These are phyloP conservation scores for Lactifluus rugatus DNA, from an alignment of 768 basidiomycete species.

Conservation along the genomic window DNA sequence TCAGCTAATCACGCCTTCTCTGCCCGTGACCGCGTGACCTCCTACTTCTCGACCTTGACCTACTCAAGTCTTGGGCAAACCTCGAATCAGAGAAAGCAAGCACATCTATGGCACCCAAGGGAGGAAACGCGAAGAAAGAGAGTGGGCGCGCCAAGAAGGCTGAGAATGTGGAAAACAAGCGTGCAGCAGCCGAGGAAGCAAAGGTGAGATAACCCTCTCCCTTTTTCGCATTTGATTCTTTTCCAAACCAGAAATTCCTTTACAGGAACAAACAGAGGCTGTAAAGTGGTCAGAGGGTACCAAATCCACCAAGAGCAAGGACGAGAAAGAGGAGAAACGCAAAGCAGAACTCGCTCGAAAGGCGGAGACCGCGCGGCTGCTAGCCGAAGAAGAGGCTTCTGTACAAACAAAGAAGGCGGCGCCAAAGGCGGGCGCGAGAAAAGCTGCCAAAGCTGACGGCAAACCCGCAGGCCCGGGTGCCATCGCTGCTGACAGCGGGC, in stretches of 20 bases:
- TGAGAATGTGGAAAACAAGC: conserved; percentile 80
- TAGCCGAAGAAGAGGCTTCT: conserved; percentile 80
- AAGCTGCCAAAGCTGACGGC: neutral
- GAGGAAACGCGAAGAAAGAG: conserved; percentile 88
- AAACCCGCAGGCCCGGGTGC: conserved; percentile 76
- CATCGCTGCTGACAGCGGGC: conserved; percentile 62
- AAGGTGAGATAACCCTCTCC: conserved; percentile 35
- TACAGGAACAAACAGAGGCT: conserved; percentile 63
- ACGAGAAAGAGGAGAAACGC: conserved; percentile 73
- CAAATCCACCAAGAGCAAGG: conserved; percentile 58
- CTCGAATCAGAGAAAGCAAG: no score
- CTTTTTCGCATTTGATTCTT: neutral
- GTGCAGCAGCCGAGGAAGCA: conserved; percentile 46
- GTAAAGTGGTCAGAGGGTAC: conserved; percentile 56
- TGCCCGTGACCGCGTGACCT: no score
- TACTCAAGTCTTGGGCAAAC: no score
- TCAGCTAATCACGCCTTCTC: neutral
- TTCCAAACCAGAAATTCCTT: neutral
- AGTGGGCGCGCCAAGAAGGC: conserved; percentile 84
- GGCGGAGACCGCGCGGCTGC: conserved; percentile 72
- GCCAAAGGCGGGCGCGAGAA: conserved; percentile 30
- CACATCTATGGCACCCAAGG: conserved; percentile 69
- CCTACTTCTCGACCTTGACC: no score
- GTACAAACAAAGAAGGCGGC: conserved; percentile 44
- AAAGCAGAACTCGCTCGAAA: conserved; percentile 76